Percentiles rank a stretch among this genome's conserved stretches.
Evolutionary conservation across 2,329 filamentous ascomycete genomes (phyloP).

Genomic region (Sarocladiaceae sp.): DNA sequence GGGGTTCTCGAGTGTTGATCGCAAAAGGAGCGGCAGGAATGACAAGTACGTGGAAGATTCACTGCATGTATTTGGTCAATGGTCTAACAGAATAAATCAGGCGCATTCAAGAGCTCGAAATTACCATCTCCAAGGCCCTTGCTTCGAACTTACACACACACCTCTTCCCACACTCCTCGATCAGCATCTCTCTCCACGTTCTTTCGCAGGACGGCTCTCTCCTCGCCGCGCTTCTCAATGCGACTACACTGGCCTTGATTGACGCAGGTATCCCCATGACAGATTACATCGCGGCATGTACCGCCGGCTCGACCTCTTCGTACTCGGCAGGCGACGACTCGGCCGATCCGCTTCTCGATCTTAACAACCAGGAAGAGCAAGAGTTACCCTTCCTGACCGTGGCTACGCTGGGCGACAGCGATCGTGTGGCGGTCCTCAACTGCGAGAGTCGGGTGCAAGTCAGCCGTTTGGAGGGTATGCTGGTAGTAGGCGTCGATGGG

Average conservation of each 20-base stretch:
- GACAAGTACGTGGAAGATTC: slow-evolving; percentile 62
- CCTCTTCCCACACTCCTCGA: slow-evolving; percentile 83
- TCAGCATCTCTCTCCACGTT: slow-evolving; percentile 79
- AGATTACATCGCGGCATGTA: slow-evolving; percentile 85
- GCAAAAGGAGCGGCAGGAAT: slow-evolving; percentile 68
- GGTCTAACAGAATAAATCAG: slow-evolving; percentile 37
- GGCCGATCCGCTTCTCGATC: slow-evolving; percentile 74
- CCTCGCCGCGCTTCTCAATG: slow-evolving; percentile 86
- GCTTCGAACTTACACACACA: slow-evolving; percentile 76
- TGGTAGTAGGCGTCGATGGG: slow-evolving; percentile 87
- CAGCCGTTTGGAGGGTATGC: slow-evolving; percentile 80
- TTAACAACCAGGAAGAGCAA: slow-evolving; percentile 76
- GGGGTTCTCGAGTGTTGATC: slow-evolving; percentile 82
- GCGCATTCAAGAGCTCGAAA: slow-evolving; percentile 74
- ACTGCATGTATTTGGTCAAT: background rate
- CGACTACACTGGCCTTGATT: slow-evolving; percentile 83
- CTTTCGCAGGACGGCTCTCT: slow-evolving; percentile 87
- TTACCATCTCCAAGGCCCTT: slow-evolving; percentile 74
- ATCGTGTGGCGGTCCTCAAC: slow-evolving; percentile 73
- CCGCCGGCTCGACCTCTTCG: slow-evolving; percentile 72
- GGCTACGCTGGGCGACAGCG: slow-evolving; percentile 69
- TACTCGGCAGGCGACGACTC: slow-evolving; percentile 60
- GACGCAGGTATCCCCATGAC: slow-evolving; percentile 96
- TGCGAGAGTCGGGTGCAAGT: slow-evolving; percentile 89
- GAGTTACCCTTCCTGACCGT: slow-evolving; percentile 88